Percentiles rank a stretch among this genome's conserved stretches.
Conservation (phyloP, 176 grass and related monocot species). For the Puya raimondii region DNA sequence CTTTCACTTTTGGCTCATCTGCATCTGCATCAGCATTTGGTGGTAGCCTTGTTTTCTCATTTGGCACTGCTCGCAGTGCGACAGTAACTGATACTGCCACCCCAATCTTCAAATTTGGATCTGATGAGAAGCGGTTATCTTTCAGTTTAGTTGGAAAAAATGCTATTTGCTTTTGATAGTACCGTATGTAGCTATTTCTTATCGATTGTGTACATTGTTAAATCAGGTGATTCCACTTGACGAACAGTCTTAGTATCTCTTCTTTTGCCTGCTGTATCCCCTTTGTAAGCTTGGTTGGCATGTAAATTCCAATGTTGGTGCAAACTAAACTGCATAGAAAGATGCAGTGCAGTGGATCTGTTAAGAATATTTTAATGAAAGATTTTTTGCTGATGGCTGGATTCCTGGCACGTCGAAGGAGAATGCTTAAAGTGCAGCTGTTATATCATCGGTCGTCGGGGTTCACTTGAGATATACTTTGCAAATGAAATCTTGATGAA, state of each 20-base stretch:
- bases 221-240: neutral
- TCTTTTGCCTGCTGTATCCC: neutral
- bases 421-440: neutral
- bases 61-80: slow-evolving; percentile 1
- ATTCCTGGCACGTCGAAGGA: slow-evolving; percentile 4
- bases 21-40: neutral
- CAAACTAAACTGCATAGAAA: neutral
- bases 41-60: slow-evolving; percentile 25
- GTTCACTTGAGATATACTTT: too few species aligned
- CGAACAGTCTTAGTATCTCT: neutral
- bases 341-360: neutral
- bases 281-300: neutral
- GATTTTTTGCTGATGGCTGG: neutral
- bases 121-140: slow-evolving; percentile 28
- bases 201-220: neutral
- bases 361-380: neutral
- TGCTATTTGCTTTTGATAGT: slow-evolving; percentile 23
- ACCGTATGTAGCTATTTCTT: neutral
- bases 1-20: slow-evolving; percentile 33
- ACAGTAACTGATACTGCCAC: neutral
- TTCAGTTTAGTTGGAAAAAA: slow-evolving; percentile 22
- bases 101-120: slow-evolving; percentile 40
- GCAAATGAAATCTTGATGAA: too few species aligned
- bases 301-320: neutral
- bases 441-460: too few species aligned